Evolutionary conservation across 371 early-diverging fungal genomes (phyloP), one percentile per base, ranked within the genome.

Genomic region (Saksenaea vasiformis): DNA sequence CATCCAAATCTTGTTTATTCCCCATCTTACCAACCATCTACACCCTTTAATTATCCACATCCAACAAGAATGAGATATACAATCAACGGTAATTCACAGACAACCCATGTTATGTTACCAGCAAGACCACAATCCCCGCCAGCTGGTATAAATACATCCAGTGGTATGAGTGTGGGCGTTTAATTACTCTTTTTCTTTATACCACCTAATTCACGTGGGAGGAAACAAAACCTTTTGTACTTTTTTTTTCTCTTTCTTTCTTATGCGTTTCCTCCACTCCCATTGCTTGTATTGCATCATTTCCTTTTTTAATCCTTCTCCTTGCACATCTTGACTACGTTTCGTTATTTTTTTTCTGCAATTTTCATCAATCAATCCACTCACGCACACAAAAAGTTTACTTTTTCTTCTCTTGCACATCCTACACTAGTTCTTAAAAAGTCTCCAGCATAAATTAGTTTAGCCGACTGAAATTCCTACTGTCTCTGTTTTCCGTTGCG

Each of bases 141-240:
- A 22, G 27, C 13, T 51, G 28, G 60, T 17, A 36, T 47, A 9
- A 47, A 47, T 39, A 8, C 58, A 58, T 24, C 37, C 36, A 65
- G 60, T 64, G 58, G 68, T 28, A 68, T 68, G 68, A 68, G 68
- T 24, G 60, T 68, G 8, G 68, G 68, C 28, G 68, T 68, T 15
- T 68, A 64, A 61, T 37, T 39, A 27, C 53, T 51, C 38, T 35
- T 26, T 24, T 28, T 64, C 35, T 22, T 22, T 47, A n/a, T 47
- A 47, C 47, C n/a, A 19, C 5, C 24, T 47, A 47, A 47, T 47
- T n/a, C 31, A 47, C 47, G 47, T 47, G 24, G 22, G n/a, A n/a
- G n/a, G n/a, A n/a, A n/a, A 47, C 5, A 47, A 47, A 31, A 31
- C 7, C 47, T 22, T 47, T 47, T 47, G 47, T 47, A 47, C 47